Base-by-base conservation (phyloP, 2,329 filamentous ascomycete species). In the Aureobasidium lini region DNA sequence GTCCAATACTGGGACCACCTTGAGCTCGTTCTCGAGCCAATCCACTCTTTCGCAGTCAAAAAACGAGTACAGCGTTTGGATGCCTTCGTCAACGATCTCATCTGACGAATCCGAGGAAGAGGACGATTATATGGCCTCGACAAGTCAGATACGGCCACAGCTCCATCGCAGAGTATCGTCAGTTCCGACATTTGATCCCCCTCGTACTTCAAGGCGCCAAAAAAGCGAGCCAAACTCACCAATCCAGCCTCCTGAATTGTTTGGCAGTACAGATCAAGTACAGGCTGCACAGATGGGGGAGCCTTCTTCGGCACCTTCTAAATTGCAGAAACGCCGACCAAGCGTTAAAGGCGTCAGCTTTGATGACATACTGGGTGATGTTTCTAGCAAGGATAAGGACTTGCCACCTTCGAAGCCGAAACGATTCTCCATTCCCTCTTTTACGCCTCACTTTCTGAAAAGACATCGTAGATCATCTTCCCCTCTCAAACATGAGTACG, bases 401-500 rank as follows among this genome's bases (percentile, higher is more conserved):
- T 46, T 46, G 31, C 49, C 60, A 2, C 60, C 57, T n/a, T 15
- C 60, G 6, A 61, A 64, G 54, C 60, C 49, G 15, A 60, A 60
- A 28, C 32, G 57, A 10, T 63, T 63, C 46, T 60, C 59, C 8
- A 53, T 72, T 1, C 67, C 69, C 2, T 68, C 70, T 3, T 66
- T 72, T 57, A 72, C 71, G 13, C 70, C 71, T 7, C 68, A 66
- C 3, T 73, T 72, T 62, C 48, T 73, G 43, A 70, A 68, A 63
- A 64, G 79, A 71, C 71, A 87, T 68, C 84, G 92, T 46, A 84
- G 91, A 16, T 88, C 85, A 1, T 97, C 94, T 0, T 99, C 94
- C 1, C 94, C 94, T 0, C 78, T 99, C 52, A 99, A 99, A 76
- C 93, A 97, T 70, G 93, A 99, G 74, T 99, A 96, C 67, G 87